Percentiles rank a stretch among this genome's conserved stretches.
phyloP scores from a whole-genome alignment of 768 basidiomycete species.

The Paxillus rubicundulus region DNA sequence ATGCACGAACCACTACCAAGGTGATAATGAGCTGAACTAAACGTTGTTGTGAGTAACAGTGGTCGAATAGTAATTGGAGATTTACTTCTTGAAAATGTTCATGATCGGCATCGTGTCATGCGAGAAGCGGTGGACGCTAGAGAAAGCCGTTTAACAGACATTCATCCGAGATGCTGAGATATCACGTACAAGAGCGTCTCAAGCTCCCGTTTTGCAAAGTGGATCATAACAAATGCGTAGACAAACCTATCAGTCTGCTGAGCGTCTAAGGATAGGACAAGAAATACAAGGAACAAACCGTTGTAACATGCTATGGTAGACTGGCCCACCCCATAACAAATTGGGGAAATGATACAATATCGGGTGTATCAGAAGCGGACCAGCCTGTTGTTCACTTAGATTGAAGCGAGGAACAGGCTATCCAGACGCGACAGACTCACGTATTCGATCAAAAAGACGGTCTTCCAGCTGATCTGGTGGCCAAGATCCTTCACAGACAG shows the following conservation, averaged over 20 bases:
- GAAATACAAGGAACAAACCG: constrained; percentile 42
- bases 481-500: constrained; percentile 88
- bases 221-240: constrained; percentile 73
- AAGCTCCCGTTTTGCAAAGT: constrained; percentile 89
- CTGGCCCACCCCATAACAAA: constrained; percentile 65
- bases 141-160: background rate
- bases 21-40: constrained; percentile 88
- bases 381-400: constrained; percentile 48
- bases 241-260: constrained; percentile 47
- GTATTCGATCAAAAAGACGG: constrained; percentile 93
- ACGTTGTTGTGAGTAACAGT: constrained; percentile 1
- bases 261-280: background rate
- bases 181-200: constrained; percentile 84
- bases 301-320: constrained; percentile 76
- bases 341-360: constrained; percentile 71
- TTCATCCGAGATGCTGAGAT: background rate
- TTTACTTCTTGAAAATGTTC: constrained; percentile 90
- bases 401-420: background rate
- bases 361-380: constrained; percentile 89
- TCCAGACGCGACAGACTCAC: constrained; percentile 46
- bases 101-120: constrained; percentile 87
- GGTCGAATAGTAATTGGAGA: background rate
- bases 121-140: constrained; percentile 91
- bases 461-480: constrained; percentile 83
- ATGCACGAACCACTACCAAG: constrained; percentile 55